These are phyloP conservation scores for Tetracladium setigerum DNA, from an alignment of 495 filamentous ascomycete species.

Conservation along the genomic window DNA sequence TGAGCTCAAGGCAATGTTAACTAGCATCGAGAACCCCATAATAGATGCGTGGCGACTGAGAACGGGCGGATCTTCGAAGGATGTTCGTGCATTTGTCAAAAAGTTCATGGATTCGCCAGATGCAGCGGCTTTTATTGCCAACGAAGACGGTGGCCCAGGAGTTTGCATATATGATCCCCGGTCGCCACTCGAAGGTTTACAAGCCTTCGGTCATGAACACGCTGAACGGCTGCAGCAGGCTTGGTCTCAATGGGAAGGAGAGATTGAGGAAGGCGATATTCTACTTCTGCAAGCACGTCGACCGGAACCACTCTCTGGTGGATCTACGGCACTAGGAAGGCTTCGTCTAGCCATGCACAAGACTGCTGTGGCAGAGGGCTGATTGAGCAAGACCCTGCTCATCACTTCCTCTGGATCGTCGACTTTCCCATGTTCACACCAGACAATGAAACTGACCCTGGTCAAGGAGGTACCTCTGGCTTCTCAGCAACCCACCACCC, in stretches of 20 bases:
- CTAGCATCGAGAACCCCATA: constrained; percentile 48
- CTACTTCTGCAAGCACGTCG: constrained; percentile 74
- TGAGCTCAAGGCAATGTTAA: constrained; percentile 68
- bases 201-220: constrained; percentile 67
- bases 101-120: constrained; percentile 62
- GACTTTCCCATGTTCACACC: constrained; percentile 91
- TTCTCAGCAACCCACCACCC: constrained; percentile 90
- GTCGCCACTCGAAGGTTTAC: constrained; percentile 65
- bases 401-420: constrained; percentile 73
- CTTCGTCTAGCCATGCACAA: constrained; percentile 65
- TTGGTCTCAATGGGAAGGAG: constrained; percentile 19
- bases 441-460: constrained; percentile 57
- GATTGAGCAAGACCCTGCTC: constrained; percentile 43
- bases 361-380: constrained; percentile 52
- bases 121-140: constrained; percentile 50
- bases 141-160: constrained; percentile 63
- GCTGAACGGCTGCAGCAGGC: constrained; percentile 37
- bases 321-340: constrained; percentile 74
- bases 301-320: constrained; percentile 48
- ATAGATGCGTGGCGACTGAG: constrained; percentile 66
- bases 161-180: constrained; percentile 64
- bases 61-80: constrained; percentile 24
- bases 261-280: constrained; percentile 62
- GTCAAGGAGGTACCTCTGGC: constrained; percentile 73
- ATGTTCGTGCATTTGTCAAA: constrained; percentile 52